phyloP scores from a whole-genome alignment of 1,284 basidiomycete species.

The Jaminaea rosea region DNA sequence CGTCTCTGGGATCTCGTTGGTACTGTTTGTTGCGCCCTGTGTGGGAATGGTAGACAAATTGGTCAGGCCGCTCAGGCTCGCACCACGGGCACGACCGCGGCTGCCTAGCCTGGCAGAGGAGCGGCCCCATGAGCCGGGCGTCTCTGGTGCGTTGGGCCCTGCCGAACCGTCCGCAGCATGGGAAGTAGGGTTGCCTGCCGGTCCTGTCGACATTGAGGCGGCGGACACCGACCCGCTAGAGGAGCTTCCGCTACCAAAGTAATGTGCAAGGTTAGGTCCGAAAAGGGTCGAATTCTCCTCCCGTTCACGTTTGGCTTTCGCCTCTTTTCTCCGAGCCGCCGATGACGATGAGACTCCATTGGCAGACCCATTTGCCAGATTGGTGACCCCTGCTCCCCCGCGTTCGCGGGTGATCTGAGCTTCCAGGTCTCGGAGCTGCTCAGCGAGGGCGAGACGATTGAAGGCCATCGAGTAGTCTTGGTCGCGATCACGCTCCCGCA shows the following conservation, averaged over 20 bases:
- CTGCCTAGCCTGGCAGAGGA: constrained; percentile 26
- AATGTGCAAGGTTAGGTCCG: constrained; percentile 34
- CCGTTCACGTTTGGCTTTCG: constrained; percentile 20
- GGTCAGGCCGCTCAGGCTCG: constrained; percentile 30
- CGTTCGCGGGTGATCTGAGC: constrained; percentile 11
- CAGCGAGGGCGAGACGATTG: not conserved
- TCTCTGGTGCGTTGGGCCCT: not conserved
- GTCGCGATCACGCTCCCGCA: constrained; percentile 24
- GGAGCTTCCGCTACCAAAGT: constrained; percentile 32
- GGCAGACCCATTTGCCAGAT: not conserved
- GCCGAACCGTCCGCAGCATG: not conserved
- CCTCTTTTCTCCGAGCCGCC: constrained; percentile 9
- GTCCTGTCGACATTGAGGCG: constrained; percentile 7
- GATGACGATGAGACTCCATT: not conserved
- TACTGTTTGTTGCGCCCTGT: not conserved
- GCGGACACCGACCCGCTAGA: constrained; percentile 21
- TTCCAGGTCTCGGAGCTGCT: constrained; percentile 4
- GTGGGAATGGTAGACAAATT: constrained; percentile 7
- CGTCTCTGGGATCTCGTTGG: constrained; percentile 12
- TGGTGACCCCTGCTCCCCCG: not conserved
- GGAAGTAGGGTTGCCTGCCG: constrained; percentile 1
- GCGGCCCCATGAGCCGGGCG: constrained; percentile 2
- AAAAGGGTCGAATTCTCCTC: constrained; percentile 35
- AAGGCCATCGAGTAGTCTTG: constrained; percentile 5
- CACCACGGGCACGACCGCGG: constrained; percentile 30